These are phyloP conservation scores for Rhypophila decipiens DNA, from an alignment of 495 filamentous ascomycete genomes.

Conservation along the genomic window DNA sequence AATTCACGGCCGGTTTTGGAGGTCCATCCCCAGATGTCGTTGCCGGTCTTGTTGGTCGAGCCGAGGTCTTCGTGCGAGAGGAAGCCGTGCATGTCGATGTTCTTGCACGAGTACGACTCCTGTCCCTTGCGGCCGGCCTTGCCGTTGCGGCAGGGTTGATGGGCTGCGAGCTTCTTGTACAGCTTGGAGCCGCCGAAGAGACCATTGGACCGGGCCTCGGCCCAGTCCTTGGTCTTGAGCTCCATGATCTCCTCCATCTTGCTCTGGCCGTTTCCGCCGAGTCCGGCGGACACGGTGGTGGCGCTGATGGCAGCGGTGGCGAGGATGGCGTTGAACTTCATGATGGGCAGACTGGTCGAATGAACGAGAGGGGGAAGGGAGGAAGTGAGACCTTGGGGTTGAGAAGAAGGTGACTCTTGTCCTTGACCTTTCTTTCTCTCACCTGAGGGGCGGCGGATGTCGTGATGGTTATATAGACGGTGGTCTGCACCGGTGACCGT, in stretches of 20 bases:
- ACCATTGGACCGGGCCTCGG: not conserved
- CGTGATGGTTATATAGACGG: no score
- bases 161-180: slow-evolving; percentile 25
- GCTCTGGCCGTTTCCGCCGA: no score
- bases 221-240: slow-evolving; percentile 9
- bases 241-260: slow-evolving; percentile 13
- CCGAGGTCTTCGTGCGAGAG: slow-evolving; percentile 43
- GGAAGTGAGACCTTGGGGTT: no score
- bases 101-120: slow-evolving; percentile 45
- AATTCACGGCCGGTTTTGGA: slow-evolving; percentile 39
- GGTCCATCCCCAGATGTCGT: slow-evolving; percentile 45
- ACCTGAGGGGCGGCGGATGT: no score
- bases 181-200: slow-evolving; percentile 26
- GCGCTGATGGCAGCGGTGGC: slow-evolving; percentile 12
- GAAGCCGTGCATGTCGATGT: slow-evolving; percentile 50
- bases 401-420: no score
- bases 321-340: slow-evolving; percentile 9
- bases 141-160: slow-evolving; percentile 38
- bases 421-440: no score
- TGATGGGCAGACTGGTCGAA: no score
- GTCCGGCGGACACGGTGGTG: slow-evolving; percentile 11
- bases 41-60: slow-evolving; percentile 29
- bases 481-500: no score
- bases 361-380: no score
- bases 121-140: slow-evolving; percentile 23